Conservation (phyloP, 2,329 filamentous ascomycete genomes). For the Fusarium mundagurra region DNA sequence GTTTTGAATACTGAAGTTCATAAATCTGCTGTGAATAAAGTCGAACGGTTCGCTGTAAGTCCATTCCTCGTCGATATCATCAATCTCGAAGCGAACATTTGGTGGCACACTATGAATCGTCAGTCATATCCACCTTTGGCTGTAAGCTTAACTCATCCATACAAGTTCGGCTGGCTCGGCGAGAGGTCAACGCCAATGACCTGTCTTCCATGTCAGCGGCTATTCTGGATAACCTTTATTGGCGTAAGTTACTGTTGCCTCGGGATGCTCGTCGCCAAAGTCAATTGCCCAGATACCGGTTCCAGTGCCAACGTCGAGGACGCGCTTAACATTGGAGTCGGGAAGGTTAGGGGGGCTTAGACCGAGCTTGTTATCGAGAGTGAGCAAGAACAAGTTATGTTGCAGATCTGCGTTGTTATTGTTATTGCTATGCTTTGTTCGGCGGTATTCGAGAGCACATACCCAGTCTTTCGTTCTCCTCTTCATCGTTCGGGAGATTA, state of each 20-base stretch:
- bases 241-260: neutral
- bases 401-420: neutral
- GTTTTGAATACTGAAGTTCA: conserved; percentile 25
- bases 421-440: neutral
- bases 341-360: conserved; percentile 1
- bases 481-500: conserved; percentile 11
- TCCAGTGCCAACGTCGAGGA: conserved; percentile 20
- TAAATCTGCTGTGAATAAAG: conserved; percentile 21
- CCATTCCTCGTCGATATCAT: conserved; percentile 25
- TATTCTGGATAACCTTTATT: rapidly evolving
- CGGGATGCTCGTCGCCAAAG: conserved; percentile 15
- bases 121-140: rapidly evolving
- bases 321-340: neutral
- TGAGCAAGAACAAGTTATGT: conserved; percentile 14
- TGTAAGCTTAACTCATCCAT: neutral
- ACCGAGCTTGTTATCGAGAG: conserved; percentile 14
- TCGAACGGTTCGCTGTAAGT: conserved; percentile 8
- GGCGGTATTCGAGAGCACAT: rapidly evolving
- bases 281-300: conserved; percentile 22
- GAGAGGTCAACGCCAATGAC: conserved; percentile 20
- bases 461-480: conserved; percentile 18
- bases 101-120: neutral
- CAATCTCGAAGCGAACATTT: conserved; percentile 13
- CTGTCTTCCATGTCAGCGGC: neutral
- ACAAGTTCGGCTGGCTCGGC: conserved; percentile 14